Percentiles rank a stretch among this genome's conserved stretches.
These are phyloP conservation scores for Pythium scleroteichum DNA, from an alignment of 352 stramenopile species.

Conservation along the genomic window DNA sequence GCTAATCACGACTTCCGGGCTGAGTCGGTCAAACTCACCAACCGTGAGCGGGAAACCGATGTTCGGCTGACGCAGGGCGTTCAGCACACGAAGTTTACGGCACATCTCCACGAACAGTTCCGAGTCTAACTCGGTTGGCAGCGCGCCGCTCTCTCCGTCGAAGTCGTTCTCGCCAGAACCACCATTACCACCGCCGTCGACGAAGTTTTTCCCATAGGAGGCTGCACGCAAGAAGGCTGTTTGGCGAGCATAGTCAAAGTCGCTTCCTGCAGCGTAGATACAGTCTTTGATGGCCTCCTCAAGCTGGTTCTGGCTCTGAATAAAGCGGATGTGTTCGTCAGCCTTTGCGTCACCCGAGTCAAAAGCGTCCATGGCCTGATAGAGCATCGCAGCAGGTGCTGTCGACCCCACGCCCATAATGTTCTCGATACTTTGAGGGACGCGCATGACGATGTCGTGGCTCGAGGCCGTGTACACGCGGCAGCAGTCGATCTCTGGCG, in stretches of 20 bases:
- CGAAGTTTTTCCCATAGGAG: constrained; percentile 65
- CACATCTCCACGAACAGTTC: constrained; percentile 90
- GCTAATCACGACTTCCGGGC: constrained; percentile 83
- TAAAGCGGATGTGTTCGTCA: constrained; percentile 89
- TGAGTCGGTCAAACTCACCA: constrained; percentile 80
- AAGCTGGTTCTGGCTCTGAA: constrained; percentile 76
- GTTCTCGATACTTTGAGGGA: constrained; percentile 82
- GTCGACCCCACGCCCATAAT: constrained; percentile 89
- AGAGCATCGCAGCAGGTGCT: constrained; percentile 88
- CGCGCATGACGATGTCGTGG: constrained; percentile 87
- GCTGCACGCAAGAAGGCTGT: constrained; percentile 79
- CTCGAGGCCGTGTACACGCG: constrained; percentile 49
- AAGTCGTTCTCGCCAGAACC: constrained; percentile 16
- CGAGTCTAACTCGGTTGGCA: constrained; percentile 50
- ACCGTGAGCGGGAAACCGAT: constrained; percentile 84
- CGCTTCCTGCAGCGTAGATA: constrained; percentile 79
- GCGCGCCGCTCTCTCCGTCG: constrained; percentile 14
- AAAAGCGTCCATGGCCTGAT: constrained; percentile 88
- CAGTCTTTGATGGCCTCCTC: constrained; percentile 89
- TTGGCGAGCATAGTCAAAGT: constrained; percentile 86
- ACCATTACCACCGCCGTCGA: constrained; percentile 39
- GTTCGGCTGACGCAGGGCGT: constrained; percentile 79
- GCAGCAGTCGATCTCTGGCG: constrained; percentile 57
- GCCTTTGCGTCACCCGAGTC: constrained; percentile 87
- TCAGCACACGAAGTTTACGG: constrained; percentile 89